These are phyloP conservation scores for Pseudopithomyces chartarum DNA, from an alignment of 2,329 filamentous ascomycete genomes.

Conservation along the genomic window DNA sequence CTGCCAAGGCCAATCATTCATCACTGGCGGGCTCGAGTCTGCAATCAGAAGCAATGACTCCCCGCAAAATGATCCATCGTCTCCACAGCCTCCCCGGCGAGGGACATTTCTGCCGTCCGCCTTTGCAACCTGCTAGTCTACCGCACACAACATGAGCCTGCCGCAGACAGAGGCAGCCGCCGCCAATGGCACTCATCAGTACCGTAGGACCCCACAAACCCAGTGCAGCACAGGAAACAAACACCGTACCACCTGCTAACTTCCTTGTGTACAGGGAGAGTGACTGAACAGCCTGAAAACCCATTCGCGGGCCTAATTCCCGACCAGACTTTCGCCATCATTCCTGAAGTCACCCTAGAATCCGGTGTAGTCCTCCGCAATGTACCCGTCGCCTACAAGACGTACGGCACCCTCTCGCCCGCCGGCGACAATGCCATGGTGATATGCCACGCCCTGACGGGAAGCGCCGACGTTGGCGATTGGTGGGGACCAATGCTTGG, in stretches of 20 bases:
- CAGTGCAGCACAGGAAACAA: conserved; percentile 5
- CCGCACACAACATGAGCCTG: conserved; percentile 21
- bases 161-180: conserved; percentile 12
- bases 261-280: conserved; percentile 31
- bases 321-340: conserved; percentile 82
- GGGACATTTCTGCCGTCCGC: conserved; percentile 11
- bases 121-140: conserved; percentile 11
- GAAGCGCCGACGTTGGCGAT: conserved; percentile 81
- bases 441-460: conserved; percentile 82
- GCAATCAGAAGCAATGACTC: conserved; percentile 28
- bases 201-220: conserved; percentile 22
- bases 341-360: conserved; percentile 90
- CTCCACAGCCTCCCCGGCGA: conserved; percentile 17
- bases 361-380: conserved; percentile 84
- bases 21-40: conserved; percentile 31
- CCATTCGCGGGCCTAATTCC: conserved; percentile 85
- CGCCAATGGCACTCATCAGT: conserved; percentile 29
- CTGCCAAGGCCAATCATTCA: conserved; percentile 26
- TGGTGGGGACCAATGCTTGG: conserved; percentile 88
- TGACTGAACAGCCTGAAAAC: conserved; percentile 79
- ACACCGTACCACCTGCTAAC: conserved; percentile 20
- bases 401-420: conserved; percentile 62
- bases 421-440: conserved; percentile 66
- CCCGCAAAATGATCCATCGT: conserved; percentile 26
- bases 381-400: conserved; percentile 69